phyloP scores from a whole-genome alignment of 106 monocot species.

The Triglochin maritima region DNA sequence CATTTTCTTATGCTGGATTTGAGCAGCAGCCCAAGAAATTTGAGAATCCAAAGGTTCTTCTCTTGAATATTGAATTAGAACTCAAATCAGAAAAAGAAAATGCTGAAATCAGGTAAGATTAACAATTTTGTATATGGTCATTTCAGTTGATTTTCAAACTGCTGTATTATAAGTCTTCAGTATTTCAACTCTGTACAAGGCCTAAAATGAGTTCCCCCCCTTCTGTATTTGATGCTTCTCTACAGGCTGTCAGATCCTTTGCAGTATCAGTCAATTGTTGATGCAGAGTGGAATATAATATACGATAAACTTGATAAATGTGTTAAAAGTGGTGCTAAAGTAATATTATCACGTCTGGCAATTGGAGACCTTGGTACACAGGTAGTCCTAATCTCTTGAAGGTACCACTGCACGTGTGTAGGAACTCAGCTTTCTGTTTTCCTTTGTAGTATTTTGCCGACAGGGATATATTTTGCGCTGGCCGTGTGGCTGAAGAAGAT shows the following conservation, averaged over 20 bases:
- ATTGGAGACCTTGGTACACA: slow-evolving; percentile 99
- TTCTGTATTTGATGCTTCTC: not conserved
- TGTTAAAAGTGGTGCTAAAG: slow-evolving; percentile 84
- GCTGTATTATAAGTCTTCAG: too few relatives aligned
- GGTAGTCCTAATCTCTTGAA: slow-evolving; percentile 19
- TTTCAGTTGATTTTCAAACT: too few relatives aligned
- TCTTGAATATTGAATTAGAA: slow-evolving; percentile 95
- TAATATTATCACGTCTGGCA: slow-evolving; percentile 88
- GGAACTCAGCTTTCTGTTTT: not conserved
- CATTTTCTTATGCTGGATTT: slow-evolving; percentile 99
- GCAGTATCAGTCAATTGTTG: slow-evolving; percentile 97
- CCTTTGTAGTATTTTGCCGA: slow-evolving; percentile 93
- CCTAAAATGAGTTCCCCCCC: not conserved
- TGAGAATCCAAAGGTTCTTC: slow-evolving; percentile 78
- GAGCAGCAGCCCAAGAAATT: slow-evolving; percentile 99
- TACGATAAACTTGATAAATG: slow-evolving; percentile 99
- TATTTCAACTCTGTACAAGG: too few relatives aligned
- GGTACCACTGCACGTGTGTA: not conserved
- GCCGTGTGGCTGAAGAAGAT: slow-evolving; percentile 96
- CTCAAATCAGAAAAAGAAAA: slow-evolving; percentile 99
- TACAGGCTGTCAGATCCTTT: slow-evolving; percentile 79
- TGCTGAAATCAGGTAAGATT: slow-evolving; percentile 83
- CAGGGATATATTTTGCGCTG: slow-evolving; percentile 97
- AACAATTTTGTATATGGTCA: not conserved
- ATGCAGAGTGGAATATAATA: slow-evolving; percentile 99